Conservation (phyloP, 495 filamentous ascomycete species). For the Lasiosphaeria hispida region DNA sequence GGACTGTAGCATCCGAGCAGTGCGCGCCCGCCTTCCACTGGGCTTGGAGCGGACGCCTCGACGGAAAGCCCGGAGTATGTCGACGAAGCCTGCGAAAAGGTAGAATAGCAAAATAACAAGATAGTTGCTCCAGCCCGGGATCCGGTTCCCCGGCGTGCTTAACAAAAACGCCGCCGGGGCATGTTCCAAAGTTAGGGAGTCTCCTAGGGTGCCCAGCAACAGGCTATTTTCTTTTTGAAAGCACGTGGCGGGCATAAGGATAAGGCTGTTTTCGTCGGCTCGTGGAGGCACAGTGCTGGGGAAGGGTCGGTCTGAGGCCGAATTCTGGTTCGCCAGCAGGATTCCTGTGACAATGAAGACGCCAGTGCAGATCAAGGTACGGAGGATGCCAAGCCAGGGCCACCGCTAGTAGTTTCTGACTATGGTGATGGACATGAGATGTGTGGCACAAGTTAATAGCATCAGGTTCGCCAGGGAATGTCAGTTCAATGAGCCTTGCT, state of each 20-base stretch:
- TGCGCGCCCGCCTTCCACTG: too few species aligned
- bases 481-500: not conserved
- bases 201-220: too few species aligned
- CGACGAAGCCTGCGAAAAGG: slow-evolving; percentile 23
- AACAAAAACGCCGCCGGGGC: not conserved
- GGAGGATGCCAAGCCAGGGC: slow-evolving; percentile 27
- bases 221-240: too few species aligned
- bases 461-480: slow-evolving; percentile 32
- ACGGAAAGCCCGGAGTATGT: too few species aligned
- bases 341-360: slow-evolving; percentile 30
- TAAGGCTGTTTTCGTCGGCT: not conserved
- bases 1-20: too few species aligned
- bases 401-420: slow-evolving; percentile 34
- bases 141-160: slow-evolving; percentile 17
- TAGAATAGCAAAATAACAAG: slow-evolving; percentile 31
- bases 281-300: slow-evolving; percentile 27
- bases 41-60: too few species aligned
- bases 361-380: slow-evolving; percentile 21
- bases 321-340: slow-evolving; percentile 30
- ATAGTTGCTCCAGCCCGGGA: slow-evolving; percentile 31
- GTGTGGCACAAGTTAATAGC: slow-evolving; percentile 39
- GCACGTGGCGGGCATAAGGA: too few species aligned
- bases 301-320: slow-evolving; percentile 15
- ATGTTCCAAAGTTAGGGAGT: too few species aligned
- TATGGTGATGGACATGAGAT: slow-evolving; percentile 36